Percentiles rank a stretch among this genome's conserved stretches.
These are phyloP conservation scores for Halophytophthora polymorphica DNA, from an alignment of 352 stramenopile genomes.

Conservation along the genomic window DNA sequence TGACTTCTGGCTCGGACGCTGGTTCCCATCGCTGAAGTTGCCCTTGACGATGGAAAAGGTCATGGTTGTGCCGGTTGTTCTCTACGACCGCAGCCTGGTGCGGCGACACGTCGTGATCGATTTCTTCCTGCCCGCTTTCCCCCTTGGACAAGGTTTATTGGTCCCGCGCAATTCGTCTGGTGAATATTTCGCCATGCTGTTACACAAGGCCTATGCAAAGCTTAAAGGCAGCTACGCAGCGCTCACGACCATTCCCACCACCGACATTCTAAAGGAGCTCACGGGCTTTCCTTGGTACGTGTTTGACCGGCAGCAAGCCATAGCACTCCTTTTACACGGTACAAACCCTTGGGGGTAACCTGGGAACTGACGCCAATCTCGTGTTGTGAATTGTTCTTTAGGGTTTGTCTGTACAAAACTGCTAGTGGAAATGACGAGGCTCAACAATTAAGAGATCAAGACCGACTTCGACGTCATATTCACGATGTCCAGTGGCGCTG, in stretches of 20 bases:
- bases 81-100: slow-evolving; percentile 27
- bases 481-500: neutral
- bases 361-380: slow-evolving; percentile 1
- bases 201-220: slow-evolving; percentile 67
- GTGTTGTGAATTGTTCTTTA: neutral
- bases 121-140: slow-evolving; percentile 39
- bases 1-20: slow-evolving; percentile 15
- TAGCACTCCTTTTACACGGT: too few relatives aligned
- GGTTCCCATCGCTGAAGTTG: slow-evolving; percentile 21
- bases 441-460: slow-evolving; percentile 2
- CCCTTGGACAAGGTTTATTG: slow-evolving; percentile 30
- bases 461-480: slow-evolving; percentile 7
- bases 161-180: slow-evolving; percentile 15
- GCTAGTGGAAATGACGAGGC: neutral
- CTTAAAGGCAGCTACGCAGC: slow-evolving; percentile 38
- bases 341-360: too few relatives aligned
- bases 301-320: neutral
- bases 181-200: slow-evolving; percentile 33
- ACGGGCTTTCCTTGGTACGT: slow-evolving; percentile 42
- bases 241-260: slow-evolving; percentile 18
- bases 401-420: slow-evolving; percentile 16
- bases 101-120: slow-evolving; percentile 45
- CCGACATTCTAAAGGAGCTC: slow-evolving; percentile 39
- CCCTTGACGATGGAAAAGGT: slow-evolving; percentile 4
- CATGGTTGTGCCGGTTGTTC: slow-evolving; percentile 10